Conservation (phyloP, 1,139 yeast genomes). For the Fermentozyma sake region DNA sequence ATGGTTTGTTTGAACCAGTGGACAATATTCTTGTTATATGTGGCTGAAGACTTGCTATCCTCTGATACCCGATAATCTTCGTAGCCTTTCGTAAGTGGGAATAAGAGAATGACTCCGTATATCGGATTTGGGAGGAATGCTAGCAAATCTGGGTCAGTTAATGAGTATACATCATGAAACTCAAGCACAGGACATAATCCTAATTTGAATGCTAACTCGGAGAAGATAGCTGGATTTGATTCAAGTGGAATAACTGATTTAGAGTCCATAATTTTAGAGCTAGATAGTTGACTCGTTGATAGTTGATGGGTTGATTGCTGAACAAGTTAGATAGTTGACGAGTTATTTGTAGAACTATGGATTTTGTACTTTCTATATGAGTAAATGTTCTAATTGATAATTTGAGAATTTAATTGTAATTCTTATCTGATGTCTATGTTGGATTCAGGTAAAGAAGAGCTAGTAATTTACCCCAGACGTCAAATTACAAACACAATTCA, state of each 20-base stretch:
- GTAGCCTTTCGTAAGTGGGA: slow-evolving; percentile 68
- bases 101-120: slow-evolving; percentile 67
- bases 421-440: no score
- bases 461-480: no score
- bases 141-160: slow-evolving; percentile 74
- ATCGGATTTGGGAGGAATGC: slow-evolving; percentile 81
- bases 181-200: slow-evolving; percentile 61
- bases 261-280: no score
- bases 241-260: slow-evolving; percentile 73
- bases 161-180: slow-evolving; percentile 79
- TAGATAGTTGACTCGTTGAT: no score
- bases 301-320: no score
- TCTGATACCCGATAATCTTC: slow-evolving; percentile 43
- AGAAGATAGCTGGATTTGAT: slow-evolving; percentile 83
- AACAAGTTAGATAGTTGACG: no score
- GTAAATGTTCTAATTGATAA: no score
- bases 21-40: slow-evolving; percentile 19
- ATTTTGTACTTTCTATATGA: no score
- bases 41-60: slow-evolving; percentile 22
- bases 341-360: no score
- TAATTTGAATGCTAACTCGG: slow-evolving; percentile 59
- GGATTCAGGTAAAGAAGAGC: no score
- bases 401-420: no score
- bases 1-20: slow-evolving; percentile 83
- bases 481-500: no score